These are phyloP conservation scores for Porcisia deanei DNA, from an alignment of 208 protist genomes.

Conservation along the genomic window DNA sequence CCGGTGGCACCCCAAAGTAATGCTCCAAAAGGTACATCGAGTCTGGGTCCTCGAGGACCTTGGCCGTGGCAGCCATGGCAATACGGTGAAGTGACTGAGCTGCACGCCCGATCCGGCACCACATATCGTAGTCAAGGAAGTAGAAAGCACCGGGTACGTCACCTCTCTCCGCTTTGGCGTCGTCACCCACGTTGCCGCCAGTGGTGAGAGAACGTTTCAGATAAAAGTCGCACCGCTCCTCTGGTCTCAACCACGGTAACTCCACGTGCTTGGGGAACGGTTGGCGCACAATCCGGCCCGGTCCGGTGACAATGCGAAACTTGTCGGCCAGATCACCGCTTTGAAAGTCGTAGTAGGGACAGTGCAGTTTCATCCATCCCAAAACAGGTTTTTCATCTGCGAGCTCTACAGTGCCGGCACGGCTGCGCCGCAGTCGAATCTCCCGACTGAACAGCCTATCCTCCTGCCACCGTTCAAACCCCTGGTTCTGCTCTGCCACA, in stretches of 20 bases:
- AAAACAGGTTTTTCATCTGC: constrained; percentile 55
- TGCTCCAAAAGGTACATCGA: constrained; percentile 58
- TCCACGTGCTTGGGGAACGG: constrained; percentile 43
- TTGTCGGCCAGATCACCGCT: constrained; percentile 55
- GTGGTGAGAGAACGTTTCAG: constrained; percentile 56
- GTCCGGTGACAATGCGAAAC: constrained; percentile 47
- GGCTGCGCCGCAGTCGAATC: constrained; percentile 29
- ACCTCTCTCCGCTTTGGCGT: constrained; percentile 28
- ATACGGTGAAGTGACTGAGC: constrained; percentile 65
- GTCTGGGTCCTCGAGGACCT: constrained; percentile 53
- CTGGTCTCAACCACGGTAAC: constrained; percentile 54
- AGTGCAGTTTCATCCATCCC: constrained; percentile 61
- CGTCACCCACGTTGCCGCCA: constrained; percentile 33
- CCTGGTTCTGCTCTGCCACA: constrained; percentile 77
- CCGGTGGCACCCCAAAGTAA: constrained; percentile 72
- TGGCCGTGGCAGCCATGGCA: constrained; percentile 65
- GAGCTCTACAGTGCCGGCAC: constrained; percentile 36
- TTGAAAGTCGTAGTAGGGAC: constrained; percentile 51
- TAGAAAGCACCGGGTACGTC: constrained; percentile 74
- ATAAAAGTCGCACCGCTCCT: constrained; percentile 55
- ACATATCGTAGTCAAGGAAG: constrained; percentile 82
- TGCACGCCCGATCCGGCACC: constrained; percentile 57
- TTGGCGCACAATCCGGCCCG: constrained; percentile 49
- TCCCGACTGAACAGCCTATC: constrained; percentile 57
- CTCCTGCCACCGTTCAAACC: constrained; percentile 52